phyloP scores from a whole-genome alignment of 2,329 filamentous ascomycete species.

The Hymenoscyphus albidus region DNA sequence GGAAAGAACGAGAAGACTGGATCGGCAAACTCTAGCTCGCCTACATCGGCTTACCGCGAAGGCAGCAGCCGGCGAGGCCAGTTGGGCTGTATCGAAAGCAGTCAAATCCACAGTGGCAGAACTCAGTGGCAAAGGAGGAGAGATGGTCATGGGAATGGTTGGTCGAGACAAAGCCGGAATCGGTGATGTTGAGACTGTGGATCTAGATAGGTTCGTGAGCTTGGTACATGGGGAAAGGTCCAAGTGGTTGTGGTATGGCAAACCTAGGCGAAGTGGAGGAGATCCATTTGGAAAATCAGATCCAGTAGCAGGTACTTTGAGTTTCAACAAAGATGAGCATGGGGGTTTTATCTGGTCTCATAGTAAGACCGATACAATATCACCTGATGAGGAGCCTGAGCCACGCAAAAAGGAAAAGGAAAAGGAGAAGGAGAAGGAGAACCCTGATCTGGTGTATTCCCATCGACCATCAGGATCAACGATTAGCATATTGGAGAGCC shows the following conservation, averaged over 20 bases:
- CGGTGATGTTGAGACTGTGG: conserved; percentile 85
- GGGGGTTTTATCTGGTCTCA: conserved; percentile 43
- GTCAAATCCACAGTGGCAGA: conserved; percentile 95
- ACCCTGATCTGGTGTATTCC: conserved; percentile 43
- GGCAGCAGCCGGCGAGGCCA: conserved; percentile 73
- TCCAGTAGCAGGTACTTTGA: conserved; percentile 44
- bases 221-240: conserved; percentile 75
- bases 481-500: conserved; percentile 45
- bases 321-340: conserved; percentile 56
- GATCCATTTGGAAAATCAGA: conserved; percentile 42
- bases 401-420: conserved; percentile 33
- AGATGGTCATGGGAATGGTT: conserved; percentile 94
- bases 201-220: conserved; percentile 78
- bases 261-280: conserved; percentile 61
- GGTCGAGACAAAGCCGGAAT: conserved; percentile 81
- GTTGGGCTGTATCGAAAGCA: conserved; percentile 87
- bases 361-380: conserved; percentile 49
- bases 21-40: conserved; percentile 76
- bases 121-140: conserved; percentile 87
- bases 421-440: conserved; percentile 36
- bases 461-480: conserved; percentile 44
- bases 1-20: conserved; percentile 71
- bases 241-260: conserved; percentile 95
- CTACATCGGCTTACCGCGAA: conserved; percentile 85
- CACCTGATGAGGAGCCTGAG: conserved; percentile 50